Conservation (phyloP, 148 eudicot genomes). For the Rhododendron kiyosumense region DNA sequence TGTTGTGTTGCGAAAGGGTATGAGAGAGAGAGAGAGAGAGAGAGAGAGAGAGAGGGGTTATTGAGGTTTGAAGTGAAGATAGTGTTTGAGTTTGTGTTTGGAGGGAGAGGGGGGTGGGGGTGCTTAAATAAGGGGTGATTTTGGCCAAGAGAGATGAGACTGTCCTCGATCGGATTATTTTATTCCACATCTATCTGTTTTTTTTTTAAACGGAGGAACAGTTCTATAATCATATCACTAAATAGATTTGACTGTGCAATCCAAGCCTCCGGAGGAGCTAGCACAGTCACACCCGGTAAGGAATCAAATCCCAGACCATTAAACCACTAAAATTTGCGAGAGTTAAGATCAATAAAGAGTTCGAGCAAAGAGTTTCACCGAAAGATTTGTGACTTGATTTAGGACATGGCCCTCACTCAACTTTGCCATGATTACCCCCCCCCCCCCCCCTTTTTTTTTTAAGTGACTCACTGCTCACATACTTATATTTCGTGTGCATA, state of each 20-base stretch:
- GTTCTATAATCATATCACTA: accelerated
- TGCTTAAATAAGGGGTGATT: constrained; percentile 17
- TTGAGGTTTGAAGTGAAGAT: neutral
- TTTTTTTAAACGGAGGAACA: no score
- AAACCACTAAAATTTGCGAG: neutral
- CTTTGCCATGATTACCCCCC: neutral
- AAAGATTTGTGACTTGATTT: neutral
- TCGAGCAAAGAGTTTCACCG: neutral
- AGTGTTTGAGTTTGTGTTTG: constrained; percentile 18
- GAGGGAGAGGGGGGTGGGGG: constrained; percentile 8
- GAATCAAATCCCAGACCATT: no score
- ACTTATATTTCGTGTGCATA: no score
- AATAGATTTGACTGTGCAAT: no score
- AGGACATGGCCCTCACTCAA: neutral
- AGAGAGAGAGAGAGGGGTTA: neutral
- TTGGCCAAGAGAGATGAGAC: neutral
- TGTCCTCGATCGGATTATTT: neutral
- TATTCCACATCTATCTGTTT: neutral
- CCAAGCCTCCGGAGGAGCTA: no score
- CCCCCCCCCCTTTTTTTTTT: no score
- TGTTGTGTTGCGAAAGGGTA: neutral
- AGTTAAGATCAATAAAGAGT: neutral
- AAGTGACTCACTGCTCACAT: neutral
- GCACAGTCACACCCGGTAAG: no score
- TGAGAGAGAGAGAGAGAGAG: neutral